Conservation (phyloP, 306 rosid genomes). For the Oxytropis ochrocephala region DNA sequence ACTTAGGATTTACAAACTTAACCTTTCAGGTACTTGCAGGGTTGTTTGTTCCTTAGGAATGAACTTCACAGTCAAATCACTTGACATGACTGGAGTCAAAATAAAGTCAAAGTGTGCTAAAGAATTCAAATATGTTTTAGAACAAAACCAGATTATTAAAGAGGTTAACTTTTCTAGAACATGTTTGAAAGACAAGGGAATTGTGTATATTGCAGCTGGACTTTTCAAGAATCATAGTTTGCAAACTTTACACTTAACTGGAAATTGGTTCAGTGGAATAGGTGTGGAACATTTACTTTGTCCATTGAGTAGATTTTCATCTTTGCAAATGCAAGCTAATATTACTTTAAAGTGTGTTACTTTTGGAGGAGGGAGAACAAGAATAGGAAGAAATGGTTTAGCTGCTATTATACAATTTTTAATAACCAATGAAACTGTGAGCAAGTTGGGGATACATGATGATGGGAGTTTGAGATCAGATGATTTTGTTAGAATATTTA, state of each 20-base stretch:
- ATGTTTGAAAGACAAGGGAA: conserved; percentile 70
- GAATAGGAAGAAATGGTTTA: conserved; percentile 77
- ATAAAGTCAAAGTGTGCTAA: conserved; percentile 81
- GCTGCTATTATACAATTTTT: conserved; percentile 60
- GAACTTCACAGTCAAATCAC: conserved; percentile 72
- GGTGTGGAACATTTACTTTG: conserved; percentile 86
- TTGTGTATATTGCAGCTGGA: conserved; percentile 79
- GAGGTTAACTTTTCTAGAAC: conserved; percentile 71
- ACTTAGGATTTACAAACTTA: conserved; percentile 63
- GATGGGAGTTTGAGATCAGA: conserved; percentile 69
- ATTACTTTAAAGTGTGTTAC: conserved; percentile 53
- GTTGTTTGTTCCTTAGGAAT: conserved; percentile 74
- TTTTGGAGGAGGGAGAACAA: conserved; percentile 78
- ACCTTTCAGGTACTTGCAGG: conserved; percentile 66
- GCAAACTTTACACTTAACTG: conserved; percentile 57
- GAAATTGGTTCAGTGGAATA: conserved; percentile 60
- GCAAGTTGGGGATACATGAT: conserved; percentile 61
- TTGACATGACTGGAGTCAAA: conserved; percentile 76
- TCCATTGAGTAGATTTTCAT: conserved; percentile 82
- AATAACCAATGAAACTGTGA: conserved; percentile 59
- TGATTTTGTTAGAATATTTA: conserved; percentile 67
- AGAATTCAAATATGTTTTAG: conserved; percentile 82
- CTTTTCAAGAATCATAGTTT: conserved; percentile 68
- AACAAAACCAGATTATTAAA: conserved; percentile 60
- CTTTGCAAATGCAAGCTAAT: conserved; percentile 83